Evolutionary conservation across 106 monocot genomes (phyloP), one percentile per base, ranked within the genome.

Genomic region (Dendrobium nobile): DNA sequence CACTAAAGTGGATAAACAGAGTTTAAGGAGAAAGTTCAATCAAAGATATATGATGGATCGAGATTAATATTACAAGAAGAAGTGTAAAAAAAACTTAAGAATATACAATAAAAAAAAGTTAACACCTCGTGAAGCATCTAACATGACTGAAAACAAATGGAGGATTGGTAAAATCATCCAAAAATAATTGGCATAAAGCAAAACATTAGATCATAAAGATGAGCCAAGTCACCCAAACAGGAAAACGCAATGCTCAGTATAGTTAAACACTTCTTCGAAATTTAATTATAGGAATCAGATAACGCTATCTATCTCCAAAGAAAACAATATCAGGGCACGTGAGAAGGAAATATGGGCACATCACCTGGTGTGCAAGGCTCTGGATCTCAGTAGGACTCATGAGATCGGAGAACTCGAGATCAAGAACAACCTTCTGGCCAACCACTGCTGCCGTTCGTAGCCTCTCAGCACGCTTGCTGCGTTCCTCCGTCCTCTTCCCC

Each of bases 311-410:
- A 54, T 19, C 24, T 70, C 37, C 11, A 24, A 27, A 67, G 9
- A 9, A 55, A 27, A 42, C 40, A 43, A 73, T n/a, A 58, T 73
- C 11, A 47, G 42, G 72, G n/a, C 64, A 74, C 20, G 2, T 4
- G 74, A 74, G 8, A 4, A 79, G 5, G 33, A 70, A 58, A 37
- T 41, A 79, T 70, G 3, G 42, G 47, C 4, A 31, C 22, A 9
- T 7, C 79, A 96, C 96, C 96, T 96, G 96, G 42, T 96, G 96
- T 1, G 86, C 89, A 44, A 96, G 88, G 75, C 93, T 94, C 27
- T 90, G 90, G 72, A 96, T 90, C 86, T 96, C 96, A 77, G 65
- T 85, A n/a, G 84, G 31, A 33, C 80, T 85, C 96, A 94, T 94
- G 28, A 92, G 87, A 40, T 87, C 79, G 1, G 79, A 86, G 79